Evolutionary conservation across 2,329 filamentous ascomycete genomes (phyloP).

Genomic region (Aspergillus versicolor): DNA sequence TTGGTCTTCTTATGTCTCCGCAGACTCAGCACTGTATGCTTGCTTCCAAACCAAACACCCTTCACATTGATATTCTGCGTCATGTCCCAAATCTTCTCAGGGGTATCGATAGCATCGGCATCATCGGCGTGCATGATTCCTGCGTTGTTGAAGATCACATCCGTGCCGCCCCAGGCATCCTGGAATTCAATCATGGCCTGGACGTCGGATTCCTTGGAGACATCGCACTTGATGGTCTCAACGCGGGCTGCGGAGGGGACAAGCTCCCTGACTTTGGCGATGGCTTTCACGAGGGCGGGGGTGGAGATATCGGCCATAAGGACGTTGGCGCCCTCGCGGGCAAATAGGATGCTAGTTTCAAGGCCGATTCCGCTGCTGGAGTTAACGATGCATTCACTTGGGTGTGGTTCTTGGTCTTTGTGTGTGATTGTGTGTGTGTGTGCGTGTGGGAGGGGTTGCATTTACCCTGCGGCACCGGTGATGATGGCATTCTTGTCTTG

Average conservation of each 20-base stretch:
- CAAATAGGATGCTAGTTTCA: slow-evolving; percentile 86
- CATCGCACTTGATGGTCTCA: slow-evolving; percentile 53
- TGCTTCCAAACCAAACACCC: slow-evolving; percentile 95
- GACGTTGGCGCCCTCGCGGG: slow-evolving; percentile 80
- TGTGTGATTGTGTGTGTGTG: neutral
- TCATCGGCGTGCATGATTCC: slow-evolving; percentile 92
- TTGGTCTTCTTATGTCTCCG: slow-evolving; percentile 75
- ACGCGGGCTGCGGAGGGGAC: slow-evolving; percentile 51
- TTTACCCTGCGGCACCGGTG: slow-evolving; percentile 22
- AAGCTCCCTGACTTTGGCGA: slow-evolving; percentile 71
- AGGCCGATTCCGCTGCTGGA: slow-evolving; percentile 74
- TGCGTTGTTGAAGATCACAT: slow-evolving; percentile 84
- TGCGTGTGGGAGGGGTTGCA: neutral
- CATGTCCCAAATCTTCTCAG: slow-evolving; percentile 89
- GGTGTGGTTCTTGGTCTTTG: neutral
- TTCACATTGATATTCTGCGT: slow-evolving; percentile 96
- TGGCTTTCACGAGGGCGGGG: slow-evolving; percentile 72
- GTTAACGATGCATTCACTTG: neutral
- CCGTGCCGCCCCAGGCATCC: slow-evolving; percentile 82
- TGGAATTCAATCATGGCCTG: slow-evolving; percentile 70
- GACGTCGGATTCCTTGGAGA: slow-evolving; percentile 80
- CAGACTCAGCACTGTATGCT: slow-evolving; percentile 82
- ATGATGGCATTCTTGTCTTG: slow-evolving; percentile 24
- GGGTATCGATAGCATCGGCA: slow-evolving; percentile 76
- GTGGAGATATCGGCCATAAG: slow-evolving; percentile 83